These are phyloP conservation scores for Didymella keratinophila DNA, from an alignment of 2,329 filamentous ascomycete species.

Conservation along the genomic window DNA sequence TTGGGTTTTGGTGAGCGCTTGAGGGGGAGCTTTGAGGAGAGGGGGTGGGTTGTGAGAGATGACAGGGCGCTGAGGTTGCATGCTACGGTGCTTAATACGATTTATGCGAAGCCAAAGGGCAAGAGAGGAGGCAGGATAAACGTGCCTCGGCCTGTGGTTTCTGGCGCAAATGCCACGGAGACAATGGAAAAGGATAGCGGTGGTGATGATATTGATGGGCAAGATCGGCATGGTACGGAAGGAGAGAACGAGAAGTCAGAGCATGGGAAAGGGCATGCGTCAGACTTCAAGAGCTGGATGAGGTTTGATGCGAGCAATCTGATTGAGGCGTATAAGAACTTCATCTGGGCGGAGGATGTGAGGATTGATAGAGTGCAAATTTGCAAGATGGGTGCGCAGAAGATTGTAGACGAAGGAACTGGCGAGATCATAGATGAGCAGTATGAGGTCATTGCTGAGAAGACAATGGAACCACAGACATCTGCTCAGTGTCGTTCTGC, in stretches of 20 bases:
- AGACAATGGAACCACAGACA: conserved; percentile 7
- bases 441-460: conserved; percentile 60
- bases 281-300: conserved; percentile 41
- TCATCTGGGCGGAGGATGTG: conserved; percentile 74
- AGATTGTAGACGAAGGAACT: conserved; percentile 54
- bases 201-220: neutral
- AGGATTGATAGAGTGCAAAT: conserved; percentile 76
- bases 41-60: conserved; percentile 66
- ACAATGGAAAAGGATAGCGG: neutral
- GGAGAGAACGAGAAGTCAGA: conserved; percentile 8
- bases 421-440: conserved; percentile 60
- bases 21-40: conserved; percentile 61
- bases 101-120: conserved; percentile 67
- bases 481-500: neutral
- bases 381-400: conserved; percentile 87
- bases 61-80: conserved; percentile 75
- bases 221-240: conserved; percentile 2
- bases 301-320: conserved; percentile 53
- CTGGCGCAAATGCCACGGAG: too few relatives aligned
- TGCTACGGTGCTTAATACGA: conserved; percentile 85
- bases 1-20: conserved; percentile 66
- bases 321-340: conserved; percentile 66
- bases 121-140: conserved; percentile 33
- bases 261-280: conserved; percentile 11
- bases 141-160: neutral